Evolutionary conservation across 2,329 filamentous ascomycete species (phyloP), one percentile per base, ranked within the genome.

Genomic region (Paecilomyces variotii): DNA sequence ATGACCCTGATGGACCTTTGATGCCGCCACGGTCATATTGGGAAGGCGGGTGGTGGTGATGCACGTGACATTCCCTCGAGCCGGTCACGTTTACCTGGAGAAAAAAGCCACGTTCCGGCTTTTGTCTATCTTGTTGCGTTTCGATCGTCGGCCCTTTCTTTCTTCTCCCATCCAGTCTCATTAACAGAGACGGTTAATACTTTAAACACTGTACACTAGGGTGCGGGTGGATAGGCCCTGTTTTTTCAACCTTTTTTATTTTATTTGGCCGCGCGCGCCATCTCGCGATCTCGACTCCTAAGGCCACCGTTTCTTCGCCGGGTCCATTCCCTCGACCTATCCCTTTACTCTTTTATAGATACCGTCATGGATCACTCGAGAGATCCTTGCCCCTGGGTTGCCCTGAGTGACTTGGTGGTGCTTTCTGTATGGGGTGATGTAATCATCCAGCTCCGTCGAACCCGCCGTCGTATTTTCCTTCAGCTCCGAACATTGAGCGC

Each of bases 391-490:
- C 94, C 94, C 58, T 97, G 88, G 87, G 92, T 97, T 71, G 89
- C 94, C 65, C 84, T 97, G 66, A 96, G 92, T 78, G 94, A 99
- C 80, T 97, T 74, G 94, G 94, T 63, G 94, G 94, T 78, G 94
- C 93, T 59, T 97, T 97, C 71, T 87, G 85, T 73, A 97, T 97
- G 93, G 93, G 93, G n/a, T n/a, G n/a, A n/a, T 68, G 91, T 94
- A 89, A 28, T 59, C 55, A 63, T 34, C 60, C 54, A 24, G 58
- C 53, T 52, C 49, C 30, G 34, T 56, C 35, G 24, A 26, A 54
- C 52, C 32, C n/a, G 12, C 27, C 7, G 4, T 24, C n/a, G 19
- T 52, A 52, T 26, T n/a, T n/a, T 52, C 12, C 25, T 14, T 28
- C 11, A 27, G 27, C 27, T 25, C 25, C 25, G 24, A 55, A 54